Conservation (phyloP, 2,329 filamentous ascomycete genomes). For the Dothistroma pini region DNA sequence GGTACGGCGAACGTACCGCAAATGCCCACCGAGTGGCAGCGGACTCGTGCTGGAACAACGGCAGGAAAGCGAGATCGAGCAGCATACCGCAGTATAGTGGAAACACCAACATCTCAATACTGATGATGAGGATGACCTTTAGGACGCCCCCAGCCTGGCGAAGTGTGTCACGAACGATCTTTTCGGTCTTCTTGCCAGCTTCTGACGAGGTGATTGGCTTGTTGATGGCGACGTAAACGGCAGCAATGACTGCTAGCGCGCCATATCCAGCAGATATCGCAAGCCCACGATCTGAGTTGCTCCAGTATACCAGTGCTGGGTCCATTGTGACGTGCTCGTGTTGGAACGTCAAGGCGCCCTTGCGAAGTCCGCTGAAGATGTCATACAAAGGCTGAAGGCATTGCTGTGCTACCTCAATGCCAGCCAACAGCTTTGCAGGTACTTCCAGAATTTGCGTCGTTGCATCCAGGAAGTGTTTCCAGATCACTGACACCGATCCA, state of each 20-base stretch:
- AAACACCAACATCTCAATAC: conserved; percentile 98
- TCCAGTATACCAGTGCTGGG: conserved; percentile 42
- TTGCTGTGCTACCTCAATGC: conserved; percentile 14
- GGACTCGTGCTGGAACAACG: conserved; percentile 79
- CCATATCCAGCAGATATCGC: conserved; percentile 80
- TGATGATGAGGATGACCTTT: conserved; percentile 97
- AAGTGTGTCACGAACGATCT: conserved; percentile 73
- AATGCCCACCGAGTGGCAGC: conserved; percentile 74
- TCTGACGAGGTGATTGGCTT: conserved; percentile 65
- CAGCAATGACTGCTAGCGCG: conserved; percentile 68
- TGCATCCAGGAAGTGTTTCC: conserved; percentile 10
- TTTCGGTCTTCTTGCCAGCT: conserved; percentile 60
- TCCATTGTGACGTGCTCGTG: conserved; percentile 32
- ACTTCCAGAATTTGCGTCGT: conserved; percentile 13
- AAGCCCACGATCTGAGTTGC: conserved; percentile 55
- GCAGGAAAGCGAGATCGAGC: conserved; percentile 81
- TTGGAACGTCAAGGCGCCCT: conserved; percentile 25
- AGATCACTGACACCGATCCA: conserved; percentile 21
- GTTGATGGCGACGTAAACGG: conserved; percentile 73
- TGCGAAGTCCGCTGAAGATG: conserved; percentile 21
- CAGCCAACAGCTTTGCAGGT: conserved; percentile 14
- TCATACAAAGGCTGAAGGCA: conserved; percentile 20
- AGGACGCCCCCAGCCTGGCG: conserved; percentile 94
- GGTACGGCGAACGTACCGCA: conserved; percentile 73
- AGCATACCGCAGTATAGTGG: conserved; percentile 92